Conservation (phyloP, 441 rosid species). For the Populus tomentosa region DNA sequence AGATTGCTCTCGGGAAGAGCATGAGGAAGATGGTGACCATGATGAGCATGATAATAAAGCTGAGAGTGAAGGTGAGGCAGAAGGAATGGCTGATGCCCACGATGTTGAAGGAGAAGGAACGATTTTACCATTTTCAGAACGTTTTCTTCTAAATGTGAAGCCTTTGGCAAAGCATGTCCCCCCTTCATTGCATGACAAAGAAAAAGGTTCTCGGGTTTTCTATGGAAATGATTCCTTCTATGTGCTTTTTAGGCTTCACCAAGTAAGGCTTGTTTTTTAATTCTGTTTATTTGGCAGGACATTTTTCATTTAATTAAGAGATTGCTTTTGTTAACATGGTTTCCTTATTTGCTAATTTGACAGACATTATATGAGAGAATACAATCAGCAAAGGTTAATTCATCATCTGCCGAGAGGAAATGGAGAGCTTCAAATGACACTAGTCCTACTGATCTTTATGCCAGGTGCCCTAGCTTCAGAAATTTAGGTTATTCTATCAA, state of each 20-base stretch:
- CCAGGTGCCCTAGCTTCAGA: slow-evolving; percentile 49
- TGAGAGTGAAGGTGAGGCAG: slow-evolving; percentile 97
- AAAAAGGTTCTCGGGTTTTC: slow-evolving; percentile 58
- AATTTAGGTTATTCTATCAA: slow-evolving; percentile 9
- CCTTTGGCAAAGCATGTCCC: slow-evolving; percentile 87
- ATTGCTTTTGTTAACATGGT: slow-evolving; percentile 12
- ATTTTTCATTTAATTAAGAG: neutral
- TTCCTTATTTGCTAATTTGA: slow-evolving; percentile 8
- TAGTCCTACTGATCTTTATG: slow-evolving; percentile 69
- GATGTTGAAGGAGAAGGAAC: slow-evolving; percentile 74
- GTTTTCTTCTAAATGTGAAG: slow-evolving; percentile 64
- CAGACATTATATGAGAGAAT: slow-evolving; percentile 91
- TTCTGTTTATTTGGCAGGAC: neutral
- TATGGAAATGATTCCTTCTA: slow-evolving; percentile 96
- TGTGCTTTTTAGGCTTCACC: slow-evolving; percentile 97
- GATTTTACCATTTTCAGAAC: slow-evolving; percentile 57
- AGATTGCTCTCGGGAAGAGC: slow-evolving; percentile 79
- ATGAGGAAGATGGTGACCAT: slow-evolving; percentile 66
- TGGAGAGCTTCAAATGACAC: slow-evolving; percentile 83
- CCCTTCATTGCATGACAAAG: slow-evolving; percentile 38
- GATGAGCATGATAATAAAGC: slow-evolving; percentile 72
- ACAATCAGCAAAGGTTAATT: slow-evolving; percentile 84
- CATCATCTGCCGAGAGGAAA: slow-evolving; percentile 83
- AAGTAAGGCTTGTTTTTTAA: slow-evolving; percentile 41
- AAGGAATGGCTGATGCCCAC: slow-evolving; percentile 76